Conservation (phyloP, 768 basidiomycete species). For the Boletus rufocinnamomeus region DNA sequence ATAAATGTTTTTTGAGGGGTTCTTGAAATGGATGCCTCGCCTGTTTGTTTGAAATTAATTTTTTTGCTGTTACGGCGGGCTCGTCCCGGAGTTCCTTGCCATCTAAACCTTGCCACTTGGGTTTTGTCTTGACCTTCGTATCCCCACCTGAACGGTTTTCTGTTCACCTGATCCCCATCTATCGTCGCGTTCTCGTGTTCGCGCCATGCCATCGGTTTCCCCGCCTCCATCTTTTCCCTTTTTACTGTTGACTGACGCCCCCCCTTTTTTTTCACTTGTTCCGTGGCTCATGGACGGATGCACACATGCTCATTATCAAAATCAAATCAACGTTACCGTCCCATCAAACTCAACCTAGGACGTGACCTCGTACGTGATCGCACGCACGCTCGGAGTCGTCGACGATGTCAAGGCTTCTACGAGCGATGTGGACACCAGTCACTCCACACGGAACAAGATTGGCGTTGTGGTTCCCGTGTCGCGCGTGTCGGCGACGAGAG, state of each 20-base stretch:
- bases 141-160: constrained; percentile 15
- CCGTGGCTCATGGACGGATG: not conserved
- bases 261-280: not conserved
- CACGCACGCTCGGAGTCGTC: constrained; percentile 76
- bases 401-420: constrained; percentile 76
- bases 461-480: not conserved
- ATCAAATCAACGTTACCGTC: constrained; percentile 1
- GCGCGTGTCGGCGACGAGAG: no score
- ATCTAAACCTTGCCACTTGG: not conserved
- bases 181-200: constrained; percentile 4
- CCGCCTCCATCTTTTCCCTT: not conserved
- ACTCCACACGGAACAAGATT: not conserved
- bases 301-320: not conserved
- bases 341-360: constrained; percentile 50
- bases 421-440: constrained; percentile 42
- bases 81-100: constrained; percentile 15
- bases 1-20: constrained; percentile 3
- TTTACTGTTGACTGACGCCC: constrained; percentile 13
- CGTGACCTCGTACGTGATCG: constrained; percentile 78
- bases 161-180: constrained; percentile 7
- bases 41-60: not conserved
- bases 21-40: constrained; percentile 6
- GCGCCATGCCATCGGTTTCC: constrained; percentile 1
- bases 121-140: constrained; percentile 6
- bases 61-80: constrained; percentile 12